These are phyloP conservation scores for Termitomyces sp. DNA, from an alignment of 768 basidiomycete genomes.

Conservation along the genomic window DNA sequence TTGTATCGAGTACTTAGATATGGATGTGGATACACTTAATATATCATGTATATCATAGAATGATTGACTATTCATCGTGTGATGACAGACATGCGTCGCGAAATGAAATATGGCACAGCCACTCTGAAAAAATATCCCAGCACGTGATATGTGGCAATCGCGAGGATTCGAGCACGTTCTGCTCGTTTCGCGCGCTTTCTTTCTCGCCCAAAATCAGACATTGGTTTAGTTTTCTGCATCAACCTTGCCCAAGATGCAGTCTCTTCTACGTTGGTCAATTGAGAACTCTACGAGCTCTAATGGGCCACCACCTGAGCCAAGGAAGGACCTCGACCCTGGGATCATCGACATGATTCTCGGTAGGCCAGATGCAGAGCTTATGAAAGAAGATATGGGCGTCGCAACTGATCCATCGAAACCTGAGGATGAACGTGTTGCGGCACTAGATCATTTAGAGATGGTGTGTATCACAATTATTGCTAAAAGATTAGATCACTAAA, in stretches of 20 bases:
- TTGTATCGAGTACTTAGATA: neutral
- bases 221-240: neutral
- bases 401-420: slow-evolving; percentile 54
- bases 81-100: too few species aligned
- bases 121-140: neutral
- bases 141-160: neutral
- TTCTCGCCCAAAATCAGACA: neutral
- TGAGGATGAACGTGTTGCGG: slow-evolving; percentile 59
- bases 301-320: slow-evolving; percentile 29
- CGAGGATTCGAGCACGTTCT: slow-evolving; percentile 14
- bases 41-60: neutral
- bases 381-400: slow-evolving; percentile 74
- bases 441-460: slow-evolving; percentile 88
- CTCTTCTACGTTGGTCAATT: slow-evolving; percentile 79
- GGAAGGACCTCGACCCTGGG: slow-evolving; percentile 69
- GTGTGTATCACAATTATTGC: slow-evolving; percentile 33
- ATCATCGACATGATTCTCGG: slow-evolving; percentile 85
- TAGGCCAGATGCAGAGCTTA: slow-evolving; percentile 74
- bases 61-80: too few species aligned
- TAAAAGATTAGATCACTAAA: neutral
- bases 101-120: too few species aligned
- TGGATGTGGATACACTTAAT: neutral
- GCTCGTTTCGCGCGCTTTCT: neutral
- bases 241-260: slow-evolving; percentile 48
- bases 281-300: slow-evolving; percentile 53